Base-by-base conservation (phyloP, 78 protist genomes). In the Capsaspora owczarzaki region DNA sequence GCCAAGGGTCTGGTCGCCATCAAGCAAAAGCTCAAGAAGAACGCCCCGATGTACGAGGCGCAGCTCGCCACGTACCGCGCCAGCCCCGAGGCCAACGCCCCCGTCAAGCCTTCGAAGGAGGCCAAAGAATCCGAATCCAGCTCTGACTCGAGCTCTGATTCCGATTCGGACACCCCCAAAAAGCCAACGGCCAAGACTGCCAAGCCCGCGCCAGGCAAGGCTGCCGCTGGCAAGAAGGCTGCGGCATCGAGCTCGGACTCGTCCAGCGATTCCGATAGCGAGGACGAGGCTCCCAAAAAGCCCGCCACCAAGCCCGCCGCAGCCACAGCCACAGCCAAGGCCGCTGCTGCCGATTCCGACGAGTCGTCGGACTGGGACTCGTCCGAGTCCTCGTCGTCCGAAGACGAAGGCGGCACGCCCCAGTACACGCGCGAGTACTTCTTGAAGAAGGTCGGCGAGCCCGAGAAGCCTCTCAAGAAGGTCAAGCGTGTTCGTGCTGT, bases 11-110 rank as follows among this genome's bases (percentile, higher is more conserved):
- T 82, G 51, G 76, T 47, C 43, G n/a, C 85, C 31, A 41, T 89
- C 56, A 78, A 43, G 43, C 89, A 89, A 79, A 86, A 85, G 70
- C 44, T 89, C 74, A 60, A 71, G 79, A 86, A 85, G 87, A 42
- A 75, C 61, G 43, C 40, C 83, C 71, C 77, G 83, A 69, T 51
- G 19, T 82, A 79, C 75, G 86, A 80, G 53, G 53, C 46, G 72
- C 42, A 43, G 47, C 6, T 79, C 16, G 82, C 37, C 16, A 79
- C 61, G 42, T 63, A 41, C 82, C 42, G 44, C 3, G 72, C 0
- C 14, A 1, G n/a, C 49, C 68, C 47, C 56, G 47, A 51, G 20
- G 0, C 38, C 25, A 35, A 37, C 49, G 72, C 29, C 71, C 27
- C 10, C n/a, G 49, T 19, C 46, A 49, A 78, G 14, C 42, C 31